Evolutionary conservation across 257 asterid genomes (phyloP).

Genomic region (Penstemon newberryi): DNA sequence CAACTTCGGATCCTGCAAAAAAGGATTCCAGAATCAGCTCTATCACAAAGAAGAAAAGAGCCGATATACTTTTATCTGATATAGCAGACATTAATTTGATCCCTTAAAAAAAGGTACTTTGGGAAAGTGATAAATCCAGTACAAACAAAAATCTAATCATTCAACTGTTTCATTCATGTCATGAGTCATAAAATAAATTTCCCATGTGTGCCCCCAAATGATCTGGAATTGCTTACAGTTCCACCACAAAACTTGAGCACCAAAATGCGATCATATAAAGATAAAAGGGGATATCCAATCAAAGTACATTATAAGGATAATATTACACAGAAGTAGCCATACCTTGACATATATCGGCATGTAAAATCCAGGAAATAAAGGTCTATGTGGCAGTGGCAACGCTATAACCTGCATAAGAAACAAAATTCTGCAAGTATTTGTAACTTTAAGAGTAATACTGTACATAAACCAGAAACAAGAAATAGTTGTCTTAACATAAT

Average conservation of each 20-base stretch:
- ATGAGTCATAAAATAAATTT: slow-evolving; percentile 2
- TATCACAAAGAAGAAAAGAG: slow-evolving; percentile 14
- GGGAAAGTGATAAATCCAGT: slow-evolving; percentile 6
- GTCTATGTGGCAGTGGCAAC: slow-evolving; percentile 67
- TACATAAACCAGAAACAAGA: background rate
- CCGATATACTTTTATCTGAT: background rate
- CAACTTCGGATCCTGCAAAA: slow-evolving; percentile 85
- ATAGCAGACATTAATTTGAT: background rate
- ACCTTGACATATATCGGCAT: slow-evolving; percentile 98
- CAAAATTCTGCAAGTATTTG: slow-evolving; percentile 6
- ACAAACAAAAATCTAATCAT: background rate
- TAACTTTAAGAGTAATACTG: slow-evolving; percentile 7
- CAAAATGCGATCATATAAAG: slow-evolving; percentile 6
- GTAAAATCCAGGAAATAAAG: slow-evolving; percentile 92
- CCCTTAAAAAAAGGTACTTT: background rate
- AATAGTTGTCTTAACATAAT: slow-evolving; percentile 11
- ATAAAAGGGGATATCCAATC: background rate
- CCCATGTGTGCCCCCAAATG: slow-evolving; percentile 1
- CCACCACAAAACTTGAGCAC: slow-evolving; percentile 3
- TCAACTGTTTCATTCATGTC: background rate
- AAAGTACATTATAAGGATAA: background rate
- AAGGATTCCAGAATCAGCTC: slow-evolving; percentile 23
- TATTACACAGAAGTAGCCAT: slow-evolving; percentile 32
- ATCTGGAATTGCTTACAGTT: slow-evolving; percentile 1
- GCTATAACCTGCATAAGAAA: slow-evolving; percentile 64